Conservation (phyloP, 768 basidiomycete species). For the Fomitopsis serialis region DNA sequence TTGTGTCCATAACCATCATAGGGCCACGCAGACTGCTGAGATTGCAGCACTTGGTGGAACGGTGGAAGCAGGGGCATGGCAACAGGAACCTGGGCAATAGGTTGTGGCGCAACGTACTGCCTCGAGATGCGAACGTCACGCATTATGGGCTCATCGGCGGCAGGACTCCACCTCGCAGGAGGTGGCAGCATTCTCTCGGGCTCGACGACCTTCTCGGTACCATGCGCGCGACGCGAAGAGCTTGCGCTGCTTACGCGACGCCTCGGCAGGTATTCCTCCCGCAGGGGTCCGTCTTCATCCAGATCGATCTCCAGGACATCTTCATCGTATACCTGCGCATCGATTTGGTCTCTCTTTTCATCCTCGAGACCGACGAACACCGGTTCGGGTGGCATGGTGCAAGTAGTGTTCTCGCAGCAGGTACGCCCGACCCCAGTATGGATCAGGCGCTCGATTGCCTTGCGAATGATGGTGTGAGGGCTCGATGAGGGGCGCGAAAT, state of each 20-base stretch:
- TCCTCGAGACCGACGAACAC: slow-evolving; percentile 72
- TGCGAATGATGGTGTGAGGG: slow-evolving; percentile 64
- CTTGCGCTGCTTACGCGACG: slow-evolving; percentile 43
- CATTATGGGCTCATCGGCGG: slow-evolving; percentile 70
- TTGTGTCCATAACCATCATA: slow-evolving; percentile 17
- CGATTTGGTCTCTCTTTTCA: slow-evolving; percentile 46
- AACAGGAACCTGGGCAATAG: slow-evolving; percentile 30
- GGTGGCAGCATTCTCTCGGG: slow-evolving; percentile 48
- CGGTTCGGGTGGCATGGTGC: slow-evolving; percentile 45
- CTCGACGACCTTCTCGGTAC: slow-evolving; percentile 14
- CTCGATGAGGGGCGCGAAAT: slow-evolving; percentile 74
- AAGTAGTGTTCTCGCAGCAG: slow-evolving; percentile 10
- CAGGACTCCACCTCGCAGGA: slow-evolving; percentile 78
- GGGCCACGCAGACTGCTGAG: slow-evolving; percentile 24
- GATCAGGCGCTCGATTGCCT: slow-evolving; percentile 64
- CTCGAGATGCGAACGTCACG: slow-evolving; percentile 48
- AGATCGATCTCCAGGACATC: slow-evolving; percentile 71
- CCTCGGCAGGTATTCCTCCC: slow-evolving; percentile 75
- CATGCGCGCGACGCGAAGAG: slow-evolving; percentile 5
- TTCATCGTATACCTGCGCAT: slow-evolving; percentile 29
- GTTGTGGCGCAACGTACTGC: slow-evolving; percentile 47
- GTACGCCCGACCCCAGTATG: slow-evolving; percentile 35
- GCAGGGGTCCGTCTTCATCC: slow-evolving; percentile 77
- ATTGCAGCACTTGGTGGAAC: slow-evolving; percentile 25
- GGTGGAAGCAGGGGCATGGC: slow-evolving; percentile 39